Percentiles rank a stretch among this genome's conserved stretches.
phyloP scores from a whole-genome alignment of 2,329 filamentous ascomycete genomes.

The Phyllosticta citriasiana region DNA sequence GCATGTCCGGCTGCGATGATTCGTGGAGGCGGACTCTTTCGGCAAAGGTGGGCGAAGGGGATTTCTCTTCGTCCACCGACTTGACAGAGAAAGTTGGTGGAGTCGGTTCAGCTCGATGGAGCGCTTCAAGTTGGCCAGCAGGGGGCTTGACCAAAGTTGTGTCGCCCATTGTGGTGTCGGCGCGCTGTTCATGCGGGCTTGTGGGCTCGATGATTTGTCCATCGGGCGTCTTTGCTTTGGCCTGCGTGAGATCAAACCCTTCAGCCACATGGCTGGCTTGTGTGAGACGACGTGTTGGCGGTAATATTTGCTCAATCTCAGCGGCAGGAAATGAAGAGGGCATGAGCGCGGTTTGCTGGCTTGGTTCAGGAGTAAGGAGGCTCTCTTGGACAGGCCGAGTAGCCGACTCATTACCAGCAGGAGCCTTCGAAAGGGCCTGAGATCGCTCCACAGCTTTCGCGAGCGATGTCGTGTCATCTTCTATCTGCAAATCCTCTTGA shows the following conservation, averaged over 20 bases:
- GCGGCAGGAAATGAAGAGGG: conserved; percentile 12
- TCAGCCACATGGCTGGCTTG: conserved; percentile 19
- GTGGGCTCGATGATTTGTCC: not conserved
- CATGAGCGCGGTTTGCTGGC: conserved; percentile 18
- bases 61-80: not conserved
- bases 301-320: conserved; percentile 18
- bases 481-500: not conserved
- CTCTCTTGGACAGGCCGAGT: not conserved
- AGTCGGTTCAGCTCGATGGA: no score
- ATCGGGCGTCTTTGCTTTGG: not conserved
- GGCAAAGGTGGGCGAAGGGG: not conserved
- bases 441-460: not conserved
- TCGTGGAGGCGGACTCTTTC: not conserved
- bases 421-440: not conserved
- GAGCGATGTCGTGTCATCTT: not conserved
- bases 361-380: conserved; percentile 16
- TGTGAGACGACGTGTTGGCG: conserved; percentile 29
- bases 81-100: not conserved
- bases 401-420: not conserved
- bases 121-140: no score
- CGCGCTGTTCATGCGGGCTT: not conserved
- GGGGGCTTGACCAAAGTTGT: not conserved
- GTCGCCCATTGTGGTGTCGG: not conserved
- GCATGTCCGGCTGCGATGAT: not conserved
- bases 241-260: not conserved